These are phyloP conservation scores for Penicillium arizonense DNA, from an alignment of 495 filamentous ascomycete species.

Conservation along the genomic window DNA sequence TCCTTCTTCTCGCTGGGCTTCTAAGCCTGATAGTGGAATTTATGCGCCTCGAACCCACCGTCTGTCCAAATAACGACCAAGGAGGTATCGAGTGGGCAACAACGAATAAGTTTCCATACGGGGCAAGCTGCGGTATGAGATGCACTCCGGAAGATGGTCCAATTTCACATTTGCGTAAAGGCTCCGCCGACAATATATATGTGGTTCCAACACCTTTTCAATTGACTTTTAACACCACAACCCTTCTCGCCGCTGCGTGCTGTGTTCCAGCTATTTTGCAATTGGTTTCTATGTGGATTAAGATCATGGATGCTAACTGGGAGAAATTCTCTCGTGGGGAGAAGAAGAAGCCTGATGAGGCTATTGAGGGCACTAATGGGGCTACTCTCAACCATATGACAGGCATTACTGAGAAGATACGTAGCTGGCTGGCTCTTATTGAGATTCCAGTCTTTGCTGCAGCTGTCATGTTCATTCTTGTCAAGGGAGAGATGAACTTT, in stretches of 20 bases:
- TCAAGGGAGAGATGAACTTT: conserved; percentile 59
- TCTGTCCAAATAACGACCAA: conserved; percentile 38
- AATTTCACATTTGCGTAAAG: conserved; percentile 45
- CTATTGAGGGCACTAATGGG: conserved; percentile 54
- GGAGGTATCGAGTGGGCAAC: conserved; percentile 32
- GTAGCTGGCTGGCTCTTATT: conserved; percentile 42
- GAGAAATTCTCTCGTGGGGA: conserved; percentile 33
- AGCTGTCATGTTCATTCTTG: conserved; percentile 53
- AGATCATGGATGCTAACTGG: conserved; percentile 58
- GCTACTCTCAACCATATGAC: conserved; percentile 50
- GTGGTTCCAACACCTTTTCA: conserved; percentile 51
- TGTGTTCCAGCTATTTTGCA: conserved; percentile 59
- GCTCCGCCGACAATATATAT: conserved; percentile 51
- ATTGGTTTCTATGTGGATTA: conserved; percentile 56
- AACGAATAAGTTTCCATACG: conserved; percentile 30
- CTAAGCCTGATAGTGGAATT: conserved; percentile 59
- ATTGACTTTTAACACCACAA: conserved; percentile 52
- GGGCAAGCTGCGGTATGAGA: conserved; percentile 25
- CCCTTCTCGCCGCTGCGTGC: conserved; percentile 56
- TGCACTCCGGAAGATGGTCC: conserved; percentile 44
- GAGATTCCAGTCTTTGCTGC: conserved; percentile 54
- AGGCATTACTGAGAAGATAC: conserved; percentile 41
- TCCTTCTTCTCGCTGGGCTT: conserved; percentile 53
- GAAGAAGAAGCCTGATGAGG: conserved; percentile 23
- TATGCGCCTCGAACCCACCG: conserved; percentile 40